Evolutionary conservation across 306 rosid species (phyloP).

Genomic region (Acacia confusa): DNA sequence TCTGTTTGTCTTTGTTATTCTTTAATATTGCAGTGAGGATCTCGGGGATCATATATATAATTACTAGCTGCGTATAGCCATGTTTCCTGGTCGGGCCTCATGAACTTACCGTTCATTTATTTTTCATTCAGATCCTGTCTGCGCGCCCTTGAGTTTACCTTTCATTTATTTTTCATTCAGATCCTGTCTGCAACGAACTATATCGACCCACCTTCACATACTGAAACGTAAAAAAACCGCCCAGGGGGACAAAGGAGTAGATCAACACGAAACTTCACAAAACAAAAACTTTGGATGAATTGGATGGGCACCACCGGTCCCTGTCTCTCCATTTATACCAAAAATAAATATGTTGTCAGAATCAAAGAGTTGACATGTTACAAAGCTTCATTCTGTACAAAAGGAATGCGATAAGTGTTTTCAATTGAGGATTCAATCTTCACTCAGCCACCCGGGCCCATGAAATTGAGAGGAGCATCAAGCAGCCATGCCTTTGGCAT

Average conservation of each 20-base stretch:
- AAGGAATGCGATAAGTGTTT: not conserved
- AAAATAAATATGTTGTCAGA: not conserved
- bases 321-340: not conserved
- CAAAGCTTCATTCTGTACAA: slow-evolving; percentile 12
- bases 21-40: not conserved
- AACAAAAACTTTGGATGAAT: not conserved
- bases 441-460: not conserved
- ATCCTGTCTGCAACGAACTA: not conserved
- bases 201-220: not conserved
- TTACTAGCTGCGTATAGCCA: not conserved
- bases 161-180: not conserved
- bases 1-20: not conserved
- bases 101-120: not conserved
- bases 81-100: not conserved
- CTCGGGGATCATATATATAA: not conserved
- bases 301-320: not conserved
- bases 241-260: not conserved
- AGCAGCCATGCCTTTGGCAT: too few relatives aligned
- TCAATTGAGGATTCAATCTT: not conserved
- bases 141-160: not conserved
- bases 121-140: not conserved
- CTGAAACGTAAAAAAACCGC: not conserved
- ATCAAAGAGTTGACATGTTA: not conserved
- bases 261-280: not conserved
- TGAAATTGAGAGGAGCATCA: too few relatives aligned